phyloP scores from a whole-genome alignment of 768 basidiomycete genomes.

The Crepidotus variabilis region DNA sequence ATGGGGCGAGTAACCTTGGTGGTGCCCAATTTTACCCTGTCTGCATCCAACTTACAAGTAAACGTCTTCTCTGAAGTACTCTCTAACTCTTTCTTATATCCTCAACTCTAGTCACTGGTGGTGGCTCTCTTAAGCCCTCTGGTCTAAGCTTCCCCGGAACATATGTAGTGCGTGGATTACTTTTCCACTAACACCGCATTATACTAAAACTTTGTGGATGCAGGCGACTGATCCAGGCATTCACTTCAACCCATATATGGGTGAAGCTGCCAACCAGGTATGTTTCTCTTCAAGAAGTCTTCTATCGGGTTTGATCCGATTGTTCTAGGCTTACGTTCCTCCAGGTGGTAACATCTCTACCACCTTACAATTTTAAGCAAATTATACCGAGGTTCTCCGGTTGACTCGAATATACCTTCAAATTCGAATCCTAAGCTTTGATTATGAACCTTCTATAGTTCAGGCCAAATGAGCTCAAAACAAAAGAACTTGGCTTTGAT shows the following conservation, averaged over 20 bases:
- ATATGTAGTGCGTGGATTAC: constrained; percentile 15
- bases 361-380: constrained; percentile 17
- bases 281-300: background rate
- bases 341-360: constrained; percentile 32
- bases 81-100: background rate
- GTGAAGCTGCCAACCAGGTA: constrained; percentile 31
- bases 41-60: constrained; percentile 32
- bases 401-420: no score
- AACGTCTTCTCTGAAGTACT: no score
- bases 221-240: constrained; percentile 33
- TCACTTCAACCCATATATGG: constrained; percentile 30
- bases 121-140: constrained; percentile 31
- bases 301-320: background rate
- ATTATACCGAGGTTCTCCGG: no score
- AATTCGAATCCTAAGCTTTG: no score
- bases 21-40: constrained; percentile 39
- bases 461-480: no score
- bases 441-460: no score
- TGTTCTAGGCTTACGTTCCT: constrained; percentile 27
- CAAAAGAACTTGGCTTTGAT: no score
- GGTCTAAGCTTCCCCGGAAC: constrained; percentile 34
- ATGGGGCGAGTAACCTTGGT: constrained; percentile 25
- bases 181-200: no score
- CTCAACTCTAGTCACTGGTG: constrained; percentile 25
- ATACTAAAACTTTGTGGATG: background rate